Percentiles rank a stretch among this genome's conserved stretches.
phyloP scores from a whole-genome alignment of 1,284 basidiomycete species.

The Phlebopus sp. region DNA sequence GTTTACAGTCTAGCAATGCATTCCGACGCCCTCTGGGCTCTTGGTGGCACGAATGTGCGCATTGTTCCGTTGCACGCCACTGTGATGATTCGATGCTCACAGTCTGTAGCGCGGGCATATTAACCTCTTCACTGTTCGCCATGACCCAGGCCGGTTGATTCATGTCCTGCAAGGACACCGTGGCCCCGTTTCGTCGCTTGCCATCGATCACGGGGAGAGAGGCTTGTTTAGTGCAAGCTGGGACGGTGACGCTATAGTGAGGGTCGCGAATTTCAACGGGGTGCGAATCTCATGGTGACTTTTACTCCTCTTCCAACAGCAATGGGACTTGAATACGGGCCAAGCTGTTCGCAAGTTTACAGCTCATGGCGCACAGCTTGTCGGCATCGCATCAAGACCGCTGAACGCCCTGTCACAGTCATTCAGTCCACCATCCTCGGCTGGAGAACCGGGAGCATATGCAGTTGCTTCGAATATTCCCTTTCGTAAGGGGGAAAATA shows the following conservation, averaged over 20 bases:
- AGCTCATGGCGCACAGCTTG: constrained; percentile 85
- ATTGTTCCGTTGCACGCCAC: constrained; percentile 13
- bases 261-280: constrained; percentile 32
- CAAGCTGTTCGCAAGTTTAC: constrained; percentile 75
- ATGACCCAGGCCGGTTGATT: constrained; percentile 81
- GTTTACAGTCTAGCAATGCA: constrained; percentile 89
- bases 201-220: constrained; percentile 78
- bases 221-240: constrained; percentile 90
- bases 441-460: constrained; percentile 21
- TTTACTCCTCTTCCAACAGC: constrained; percentile 45
- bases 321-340: constrained; percentile 98
- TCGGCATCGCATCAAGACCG: constrained; percentile 80
- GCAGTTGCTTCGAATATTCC: constrained; percentile 7
- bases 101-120: constrained; percentile 73
- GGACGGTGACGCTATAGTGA: constrained; percentile 88
- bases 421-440: constrained; percentile 30
- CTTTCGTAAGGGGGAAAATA: constrained; percentile 12
- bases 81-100: constrained; percentile 9
- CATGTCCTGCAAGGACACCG: constrained; percentile 76
- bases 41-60: constrained; percentile 81
- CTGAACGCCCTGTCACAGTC: constrained; percentile 39
- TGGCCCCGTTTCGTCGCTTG: constrained; percentile 83
- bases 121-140: constrained; percentile 90
- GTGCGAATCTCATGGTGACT: constrained; percentile 4
- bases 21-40: constrained; percentile 85